These are phyloP conservation scores for Vigna unguiculata DNA, from an alignment of 306 rosid genomes.

Conservation along the genomic window DNA sequence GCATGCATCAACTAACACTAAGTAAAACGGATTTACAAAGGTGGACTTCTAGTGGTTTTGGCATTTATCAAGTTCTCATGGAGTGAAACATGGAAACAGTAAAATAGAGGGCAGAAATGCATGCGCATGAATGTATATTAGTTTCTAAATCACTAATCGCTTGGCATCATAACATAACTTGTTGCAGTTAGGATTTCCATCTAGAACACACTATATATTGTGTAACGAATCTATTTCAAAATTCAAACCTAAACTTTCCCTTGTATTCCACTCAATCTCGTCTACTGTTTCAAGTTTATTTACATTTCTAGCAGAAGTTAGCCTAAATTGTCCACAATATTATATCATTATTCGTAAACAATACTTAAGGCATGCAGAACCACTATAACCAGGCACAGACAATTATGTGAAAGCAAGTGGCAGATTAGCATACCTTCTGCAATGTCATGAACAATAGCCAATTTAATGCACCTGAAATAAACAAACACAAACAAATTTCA, in stretches of 20 bases:
- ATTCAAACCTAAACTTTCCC: background rate
- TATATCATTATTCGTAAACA: background rate
- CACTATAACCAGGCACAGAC: background rate
- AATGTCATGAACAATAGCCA: conserved; percentile 94
- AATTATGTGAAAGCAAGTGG: background rate
- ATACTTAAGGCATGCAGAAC: background rate
- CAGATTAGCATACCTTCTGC: conserved; percentile 71
- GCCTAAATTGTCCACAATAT: conserved; percentile 10
- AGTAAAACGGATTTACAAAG: background rate
- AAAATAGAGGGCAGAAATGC: background rate
- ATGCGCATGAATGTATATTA: background rate
- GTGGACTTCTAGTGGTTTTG: background rate
- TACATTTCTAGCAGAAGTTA: background rate
- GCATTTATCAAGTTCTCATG: conserved; percentile 8
- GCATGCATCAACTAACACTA: conserved; percentile 14
- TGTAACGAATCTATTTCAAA: background rate
- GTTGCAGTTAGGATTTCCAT: conserved; percentile 11
- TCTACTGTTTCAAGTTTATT: conserved; percentile 9
- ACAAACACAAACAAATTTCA: conserved; percentile 4
- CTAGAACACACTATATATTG: background rate
- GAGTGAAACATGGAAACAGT: background rate
- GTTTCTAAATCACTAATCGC: background rate
- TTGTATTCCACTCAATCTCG: conserved; percentile 10
- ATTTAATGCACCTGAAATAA: conserved; percentile 79
- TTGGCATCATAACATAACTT: background rate